A percentile compares a stretch with the other conserved stretches of the same genome.
Evolutionary conservation across 2,329 filamentous ascomycete species (phyloP).

Genomic region (Magnaporthiopsis poae): DNA sequence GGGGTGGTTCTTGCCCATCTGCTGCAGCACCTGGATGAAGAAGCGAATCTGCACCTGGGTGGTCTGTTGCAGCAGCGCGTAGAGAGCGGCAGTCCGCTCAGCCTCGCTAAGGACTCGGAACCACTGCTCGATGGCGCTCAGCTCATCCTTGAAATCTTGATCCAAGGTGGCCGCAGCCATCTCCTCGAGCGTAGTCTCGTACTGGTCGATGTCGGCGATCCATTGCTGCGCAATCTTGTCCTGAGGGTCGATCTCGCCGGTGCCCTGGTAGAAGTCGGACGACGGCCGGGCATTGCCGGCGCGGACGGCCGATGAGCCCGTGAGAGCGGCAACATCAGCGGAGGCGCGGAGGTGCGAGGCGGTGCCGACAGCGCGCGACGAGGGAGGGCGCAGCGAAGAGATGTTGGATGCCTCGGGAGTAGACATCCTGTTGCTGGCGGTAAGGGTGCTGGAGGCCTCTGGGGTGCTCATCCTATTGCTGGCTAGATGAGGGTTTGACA

Average conservation of each 20-base stretch:
- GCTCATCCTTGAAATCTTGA: conserved; percentile 98
- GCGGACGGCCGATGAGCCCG: conserved; percentile 41
- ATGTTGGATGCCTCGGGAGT: conserved; percentile 83
- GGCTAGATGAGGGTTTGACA: conserved; percentile 18
- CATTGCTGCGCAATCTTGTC: conserved; percentile 95
- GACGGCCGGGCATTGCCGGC: conserved; percentile 62
- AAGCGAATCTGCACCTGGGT: conserved; percentile 98
- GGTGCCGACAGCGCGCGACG: conserved; percentile 65
- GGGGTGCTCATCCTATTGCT: conserved; percentile 5
- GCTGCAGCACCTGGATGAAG: conserved; percentile 96
- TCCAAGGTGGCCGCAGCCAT: conserved; percentile 98
- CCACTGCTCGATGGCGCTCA: conserved; percentile 99
- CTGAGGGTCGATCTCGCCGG: conserved; percentile 66
- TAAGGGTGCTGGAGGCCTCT: conserved; percentile 46
- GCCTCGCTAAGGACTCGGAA: conserved; percentile 95
- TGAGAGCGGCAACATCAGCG: conserved; percentile 83
- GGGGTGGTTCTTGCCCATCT: conserved; percentile 97
- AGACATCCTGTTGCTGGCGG: conserved; percentile 84
- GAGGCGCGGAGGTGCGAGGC: conserved; percentile 88
- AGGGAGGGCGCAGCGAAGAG: conserved; percentile 71
- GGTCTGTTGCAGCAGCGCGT: conserved; percentile 92
- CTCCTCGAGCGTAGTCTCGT: conserved; percentile 95
- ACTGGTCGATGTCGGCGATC: conserved; percentile 98
- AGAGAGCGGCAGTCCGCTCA: conserved; percentile 87
- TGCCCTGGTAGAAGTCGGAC: conserved; percentile 79